Conservation (phyloP, 2,329 filamentous ascomycete genomes). For the Xylariales sp. region DNA sequence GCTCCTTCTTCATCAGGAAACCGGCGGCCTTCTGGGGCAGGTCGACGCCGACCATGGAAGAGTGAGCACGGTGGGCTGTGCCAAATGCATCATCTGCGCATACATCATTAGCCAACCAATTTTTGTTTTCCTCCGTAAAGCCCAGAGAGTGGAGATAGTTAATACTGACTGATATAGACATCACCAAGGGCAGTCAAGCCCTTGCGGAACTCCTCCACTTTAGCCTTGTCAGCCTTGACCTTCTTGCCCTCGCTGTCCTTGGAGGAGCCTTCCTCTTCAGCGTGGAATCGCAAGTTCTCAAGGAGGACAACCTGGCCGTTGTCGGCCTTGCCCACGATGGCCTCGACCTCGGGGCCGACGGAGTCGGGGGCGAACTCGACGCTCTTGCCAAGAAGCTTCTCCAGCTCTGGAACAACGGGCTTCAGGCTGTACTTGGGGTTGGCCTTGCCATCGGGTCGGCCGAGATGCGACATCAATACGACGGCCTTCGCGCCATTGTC, state of each 20-base stretch:
- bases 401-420: slow-evolving; percentile 89
- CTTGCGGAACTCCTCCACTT: slow-evolving; percentile 94
- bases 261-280: slow-evolving; percentile 96
- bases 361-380: slow-evolving; percentile 92
- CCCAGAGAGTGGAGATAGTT: slow-evolving; percentile 5
- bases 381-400: slow-evolving; percentile 86
- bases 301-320: slow-evolving; percentile 88
- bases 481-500: slow-evolving; percentile 92
- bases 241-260: slow-evolving; percentile 97
- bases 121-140: slow-evolving; percentile 6
- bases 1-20: slow-evolving; percentile 99
- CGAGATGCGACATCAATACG: slow-evolving; percentile 97
- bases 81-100: slow-evolving; percentile 91
- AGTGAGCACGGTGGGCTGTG: slow-evolving; percentile 97
- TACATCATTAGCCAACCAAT: slow-evolving; percentile 9
- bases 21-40: slow-evolving; percentile 97
- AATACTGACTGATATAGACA: slow-evolving; percentile 87
- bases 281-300: slow-evolving; percentile 98
- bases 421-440: slow-evolving; percentile 96
- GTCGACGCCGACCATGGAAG: slow-evolving; percentile 97
- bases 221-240: slow-evolving; percentile 94
- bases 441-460: slow-evolving; percentile 88
- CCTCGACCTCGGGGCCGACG: slow-evolving; percentile 90
- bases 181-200: slow-evolving; percentile 94
- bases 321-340: slow-evolving; percentile 83